phyloP scores from a whole-genome alignment of 2,329 filamentous ascomycete species.

The Thelonectria blattea region DNA sequence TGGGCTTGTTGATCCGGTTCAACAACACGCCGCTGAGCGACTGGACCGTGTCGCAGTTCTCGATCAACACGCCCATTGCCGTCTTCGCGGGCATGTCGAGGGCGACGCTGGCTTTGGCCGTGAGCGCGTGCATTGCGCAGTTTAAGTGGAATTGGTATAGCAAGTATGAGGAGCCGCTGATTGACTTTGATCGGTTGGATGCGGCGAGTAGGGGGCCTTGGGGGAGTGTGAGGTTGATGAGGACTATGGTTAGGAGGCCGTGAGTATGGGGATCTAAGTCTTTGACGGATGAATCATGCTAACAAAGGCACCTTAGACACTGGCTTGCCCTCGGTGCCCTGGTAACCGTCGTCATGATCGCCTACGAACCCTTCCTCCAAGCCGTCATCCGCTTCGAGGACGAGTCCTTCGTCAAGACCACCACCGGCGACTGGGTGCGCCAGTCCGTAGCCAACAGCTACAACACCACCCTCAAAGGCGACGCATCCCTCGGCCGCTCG shows the following conservation, averaged over 20 bases:
- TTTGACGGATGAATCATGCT: background rate
- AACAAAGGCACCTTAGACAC: background rate
- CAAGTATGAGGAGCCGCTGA: background rate
- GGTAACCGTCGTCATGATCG: conserved; percentile 4
- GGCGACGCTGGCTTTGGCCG: background rate
- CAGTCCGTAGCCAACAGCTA: too few relatives aligned
- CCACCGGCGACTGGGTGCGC: background rate
- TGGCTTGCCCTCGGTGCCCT: conserved; percentile 7
- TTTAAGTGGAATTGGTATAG: conserved; percentile 28
- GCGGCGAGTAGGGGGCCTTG: conserved; percentile 23
- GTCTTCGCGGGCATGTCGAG: conserved; percentile 20
- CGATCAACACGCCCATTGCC: conserved; percentile 23
- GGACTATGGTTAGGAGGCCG: background rate
- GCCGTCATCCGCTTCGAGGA: conserved; percentile 7
- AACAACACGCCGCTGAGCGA: conserved; percentile 13
- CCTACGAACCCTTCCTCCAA: conserved; percentile 14
- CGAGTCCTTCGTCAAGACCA: background rate
- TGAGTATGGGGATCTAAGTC: background rate
- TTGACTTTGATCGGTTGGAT: conserved; percentile 29
- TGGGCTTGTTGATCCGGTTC: background rate
- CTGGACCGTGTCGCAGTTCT: conserved; percentile 9
- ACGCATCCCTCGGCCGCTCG: background rate
- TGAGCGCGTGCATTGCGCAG: conserved; percentile 26
- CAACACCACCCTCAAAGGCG: background rate
- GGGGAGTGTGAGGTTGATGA: conserved; percentile 18